Evolutionary conservation across 805 yeast genomes (phyloP), one percentile per base, ranked within the genome.

Genomic region (Lachancea sp.): DNA sequence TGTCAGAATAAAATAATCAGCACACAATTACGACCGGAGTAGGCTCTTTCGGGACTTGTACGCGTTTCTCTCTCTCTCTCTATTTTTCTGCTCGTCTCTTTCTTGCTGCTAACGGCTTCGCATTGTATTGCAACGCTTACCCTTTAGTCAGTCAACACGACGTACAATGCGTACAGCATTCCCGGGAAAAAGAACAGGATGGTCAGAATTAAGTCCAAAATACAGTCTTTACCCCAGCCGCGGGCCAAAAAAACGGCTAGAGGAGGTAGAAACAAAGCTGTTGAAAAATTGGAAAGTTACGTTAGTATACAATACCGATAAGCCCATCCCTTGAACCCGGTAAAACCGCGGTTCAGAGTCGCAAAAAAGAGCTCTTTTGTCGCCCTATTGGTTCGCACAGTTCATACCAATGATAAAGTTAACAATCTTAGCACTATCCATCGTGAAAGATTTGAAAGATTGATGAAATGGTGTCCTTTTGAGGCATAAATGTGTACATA

Each of bases 101-200:
- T 22, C 25, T 22, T 22, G 8, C 25, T 22, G 25, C 25, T 22
- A 22, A 22, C 4, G 25, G 25, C n/a, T n/a, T n/a, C n/a, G 25
- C 25, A 22, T 22, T 8, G 8, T 6, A 22, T 8, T 22, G 25
- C 25, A 22, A n/a, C n/a, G n/a, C n/a, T n/a, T n/a, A n/a, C n/a
- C n/a, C n/a, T 22, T 22, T 22, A 22, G 25, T 54, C 48, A 44
- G 48, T 50, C 34, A 56, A 44, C 36, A 78, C 86, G 59, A 82
- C 68, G 67, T 79, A 84, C 53, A 82, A 63, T 44, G 91, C 91
- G 61, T 83, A 87, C 54, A 84, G 66, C 67, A 83, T 82, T 69
- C 82, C 90, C 58, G 93, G 93, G 81, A 84, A 81, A 62, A 76
- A 81, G 51, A 66, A 65, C 49, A 54, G 48, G 40, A 56, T 56